Percentiles rank a stretch among this genome's conserved stretches.
phyloP scores from a whole-genome alignment of 768 basidiomycete genomes.

The Suillus americanus region DNA sequence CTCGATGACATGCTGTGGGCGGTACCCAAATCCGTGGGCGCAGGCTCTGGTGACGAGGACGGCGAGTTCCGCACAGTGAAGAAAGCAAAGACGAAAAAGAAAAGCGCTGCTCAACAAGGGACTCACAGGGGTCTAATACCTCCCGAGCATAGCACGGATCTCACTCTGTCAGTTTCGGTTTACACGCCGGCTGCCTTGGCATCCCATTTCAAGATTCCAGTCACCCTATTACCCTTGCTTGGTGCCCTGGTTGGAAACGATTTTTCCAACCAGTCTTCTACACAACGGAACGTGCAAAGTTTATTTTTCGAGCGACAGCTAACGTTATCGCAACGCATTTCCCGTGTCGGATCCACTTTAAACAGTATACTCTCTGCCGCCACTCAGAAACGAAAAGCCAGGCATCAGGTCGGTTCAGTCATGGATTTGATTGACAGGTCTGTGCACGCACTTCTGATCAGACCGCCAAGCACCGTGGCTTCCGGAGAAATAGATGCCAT shows the following conservation, averaged over 20 bases:
- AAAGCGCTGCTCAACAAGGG: constrained; percentile 26
- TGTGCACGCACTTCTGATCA: constrained; percentile 58
- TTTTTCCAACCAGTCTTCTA: constrained; percentile 55
- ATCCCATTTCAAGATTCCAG: constrained; percentile 62
- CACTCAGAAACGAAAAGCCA: constrained; percentile 47
- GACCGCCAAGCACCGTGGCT: constrained; percentile 44
- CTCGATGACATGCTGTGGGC: constrained; percentile 76
- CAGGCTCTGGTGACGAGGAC: constrained; percentile 36
- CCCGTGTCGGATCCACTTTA: constrained; percentile 59
- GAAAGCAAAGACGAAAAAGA: constrained; percentile 52
- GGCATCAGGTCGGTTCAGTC: constrained; percentile 61
- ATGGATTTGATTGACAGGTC: constrained; percentile 77
- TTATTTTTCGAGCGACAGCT: constrained; percentile 69
- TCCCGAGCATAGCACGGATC: constrained; percentile 42
- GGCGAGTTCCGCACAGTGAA: constrained; percentile 61
- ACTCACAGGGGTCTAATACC: constrained; percentile 47
- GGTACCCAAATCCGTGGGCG: constrained; percentile 23
- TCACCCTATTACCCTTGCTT: constrained; percentile 71
- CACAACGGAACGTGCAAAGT: constrained; percentile 50
- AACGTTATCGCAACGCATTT: constrained; percentile 61
- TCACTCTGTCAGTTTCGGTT: constrained; percentile 53
- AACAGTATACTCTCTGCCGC: constrained; percentile 51
- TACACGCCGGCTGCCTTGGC: constrained; percentile 67
- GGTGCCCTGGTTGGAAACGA: constrained; percentile 83
- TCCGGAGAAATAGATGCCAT: constrained; percentile 65